Base-by-base conservation (phyloP, 495 filamentous ascomycete genomes). In the Chaetomium cochliodes region DNA sequence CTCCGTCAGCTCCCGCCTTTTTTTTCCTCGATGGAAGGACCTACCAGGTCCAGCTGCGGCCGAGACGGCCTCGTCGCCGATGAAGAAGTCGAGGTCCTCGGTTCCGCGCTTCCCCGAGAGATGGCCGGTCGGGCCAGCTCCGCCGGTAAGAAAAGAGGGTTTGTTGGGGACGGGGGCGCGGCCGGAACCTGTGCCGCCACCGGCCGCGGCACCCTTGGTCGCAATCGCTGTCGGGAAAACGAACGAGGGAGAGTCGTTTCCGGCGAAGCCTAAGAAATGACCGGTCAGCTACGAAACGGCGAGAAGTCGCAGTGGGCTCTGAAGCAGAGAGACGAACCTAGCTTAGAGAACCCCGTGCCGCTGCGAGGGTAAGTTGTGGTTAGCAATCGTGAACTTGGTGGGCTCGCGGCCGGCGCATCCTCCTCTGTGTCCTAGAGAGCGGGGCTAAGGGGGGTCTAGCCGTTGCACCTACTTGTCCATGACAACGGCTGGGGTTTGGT, bases 401-500 rank as follows among this genome's bases (percentile, higher is more conserved):
- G 58, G 37, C 56, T 64, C 53, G 15, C 33, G 52, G 63, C 53
- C 50, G 49, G 47, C 28, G 30, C 46, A 16, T 13, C 23, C 37
- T 60, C 54, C 33, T n/a, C 57, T 12, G 55, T 37, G 52, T 54
- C 50, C 44, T 52, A 37, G 53, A 54, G 61, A 59, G 72, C 60
- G 67, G 69, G 68, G 69, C 65, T 66, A 12, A 47, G 65, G 42
- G 56, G 54, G 65, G 33, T 60, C 63, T 46, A 47, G 55, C 23
- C 9, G 60, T 16, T 52, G 65, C 64, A 85, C 94, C 71, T 88
- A 98, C 94, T 98, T 98, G 94, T 98, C 94, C 92, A 98, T 98
- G 91, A 98, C 94, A 97, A 98, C 96, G 90, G 94, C 94, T 67
- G 94, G 94, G 74, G 94, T 98, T 88, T 97, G 92, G 81, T 87